Conservation (phyloP, 495 filamentous ascomycete genomes). For the Penicillium desertorum region DNA sequence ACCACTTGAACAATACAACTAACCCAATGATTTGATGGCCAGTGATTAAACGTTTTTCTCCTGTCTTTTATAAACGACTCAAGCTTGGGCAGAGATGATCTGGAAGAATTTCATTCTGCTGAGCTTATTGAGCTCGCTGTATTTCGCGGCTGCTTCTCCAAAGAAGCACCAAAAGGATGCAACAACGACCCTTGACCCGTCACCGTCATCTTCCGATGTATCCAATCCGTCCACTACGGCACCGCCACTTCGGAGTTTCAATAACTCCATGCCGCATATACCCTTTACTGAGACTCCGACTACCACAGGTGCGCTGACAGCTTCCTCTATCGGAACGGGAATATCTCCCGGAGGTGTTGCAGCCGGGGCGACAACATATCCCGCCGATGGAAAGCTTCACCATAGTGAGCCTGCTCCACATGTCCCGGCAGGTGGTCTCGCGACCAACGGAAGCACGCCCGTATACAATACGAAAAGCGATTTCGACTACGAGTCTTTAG, state of each 20-base stretch:
- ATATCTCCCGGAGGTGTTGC: conserved; percentile 47
- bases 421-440: conserved; percentile 71
- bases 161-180: conserved; percentile 7
- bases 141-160: conserved; percentile 16
- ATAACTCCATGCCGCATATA: conserved; percentile 43
- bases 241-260: conserved; percentile 26
- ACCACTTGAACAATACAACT: not conserved
- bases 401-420: conserved; percentile 68
- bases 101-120: conserved; percentile 14
- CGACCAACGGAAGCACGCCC: conserved; percentile 73
- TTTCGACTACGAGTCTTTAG: conserved; percentile 72
- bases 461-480: conserved; percentile 71
- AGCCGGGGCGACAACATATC: conserved; percentile 60
- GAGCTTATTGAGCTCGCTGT: conserved; percentile 21
- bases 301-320: conserved; percentile 58
- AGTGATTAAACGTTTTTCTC: not conserved
- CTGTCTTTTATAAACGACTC: not conserved
- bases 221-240: conserved; percentile 8
- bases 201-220: not conserved
- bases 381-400: conserved; percentile 66
- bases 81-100: conserved; percentile 7
- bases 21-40: not conserved
- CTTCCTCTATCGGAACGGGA: conserved; percentile 46
- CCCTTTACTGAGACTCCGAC: conserved; percentile 58
- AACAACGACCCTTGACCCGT: not conserved